Evolutionary conservation across 2,329 filamentous ascomycete genomes (phyloP).

Genomic region (Fusarium pseudonygamai): DNA sequence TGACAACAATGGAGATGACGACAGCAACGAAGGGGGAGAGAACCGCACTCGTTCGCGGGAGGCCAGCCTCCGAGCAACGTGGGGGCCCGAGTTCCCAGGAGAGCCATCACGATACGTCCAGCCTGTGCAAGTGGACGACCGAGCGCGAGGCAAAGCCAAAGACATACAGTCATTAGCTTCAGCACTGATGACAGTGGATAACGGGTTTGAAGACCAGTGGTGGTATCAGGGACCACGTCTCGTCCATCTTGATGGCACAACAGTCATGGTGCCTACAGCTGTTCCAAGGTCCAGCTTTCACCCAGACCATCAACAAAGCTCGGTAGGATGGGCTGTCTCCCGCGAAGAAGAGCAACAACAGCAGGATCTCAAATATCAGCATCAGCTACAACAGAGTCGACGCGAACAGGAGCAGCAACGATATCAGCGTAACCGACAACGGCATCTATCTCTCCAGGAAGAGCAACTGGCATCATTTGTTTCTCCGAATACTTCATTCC

Average conservation of each 20-base stretch:
- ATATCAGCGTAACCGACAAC: slow-evolving; percentile 2
- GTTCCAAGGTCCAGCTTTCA: slow-evolving; percentile 22
- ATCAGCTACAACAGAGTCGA: slow-evolving; percentile 9
- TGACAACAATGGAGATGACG: slow-evolving; percentile 19
- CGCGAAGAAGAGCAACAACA: slow-evolving; percentile 8
- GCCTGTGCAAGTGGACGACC: slow-evolving; percentile 45
- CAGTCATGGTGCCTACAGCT: slow-evolving; percentile 28
- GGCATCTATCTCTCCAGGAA: slow-evolving; percentile 26
- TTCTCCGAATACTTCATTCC: slow-evolving; percentile 21
- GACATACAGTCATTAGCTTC: slow-evolving; percentile 61
- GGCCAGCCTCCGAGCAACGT: slow-evolving; percentile 30
- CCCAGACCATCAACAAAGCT: slow-evolving; percentile 18
- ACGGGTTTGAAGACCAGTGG: slow-evolving; percentile 67
- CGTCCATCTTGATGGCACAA: slow-evolving; percentile 37
- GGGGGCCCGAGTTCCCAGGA: slow-evolving; percentile 29
- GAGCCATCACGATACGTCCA: slow-evolving; percentile 3
- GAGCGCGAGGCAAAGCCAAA: slow-evolving; percentile 32
- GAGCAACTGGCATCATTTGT: slow-evolving; percentile 13
- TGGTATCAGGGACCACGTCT: slow-evolving; percentile 59
- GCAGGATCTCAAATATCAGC: slow-evolving; percentile 4
- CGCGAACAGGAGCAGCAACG: slow-evolving; percentile 1
- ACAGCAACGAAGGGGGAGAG: neutral
- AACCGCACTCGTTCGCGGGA: slow-evolving; percentile 8
- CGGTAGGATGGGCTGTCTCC: slow-evolving; percentile 32
- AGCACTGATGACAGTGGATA: slow-evolving; percentile 66